These are phyloP conservation scores for Dacryopinax primogenitus DNA, from an alignment of 768 basidiomycete genomes.

Conservation along the genomic window DNA sequence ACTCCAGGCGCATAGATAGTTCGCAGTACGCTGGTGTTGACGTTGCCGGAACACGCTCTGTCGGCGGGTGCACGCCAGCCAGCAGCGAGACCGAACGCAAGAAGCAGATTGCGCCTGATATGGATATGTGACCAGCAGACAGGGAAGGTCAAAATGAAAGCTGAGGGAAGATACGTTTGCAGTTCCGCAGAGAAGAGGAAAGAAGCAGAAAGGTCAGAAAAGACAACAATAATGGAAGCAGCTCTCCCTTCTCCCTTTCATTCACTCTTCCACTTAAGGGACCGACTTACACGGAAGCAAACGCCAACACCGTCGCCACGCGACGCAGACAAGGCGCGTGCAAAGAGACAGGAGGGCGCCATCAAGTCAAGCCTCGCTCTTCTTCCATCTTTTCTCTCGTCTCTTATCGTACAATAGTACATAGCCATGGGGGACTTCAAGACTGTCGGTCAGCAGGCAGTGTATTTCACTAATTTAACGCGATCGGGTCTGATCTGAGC, in stretches of 20 bases:
- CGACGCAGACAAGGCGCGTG: neutral
- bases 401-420: neutral
- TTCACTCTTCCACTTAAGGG: neutral
- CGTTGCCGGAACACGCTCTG: neutral
- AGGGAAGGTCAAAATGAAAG: neutral
- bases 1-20: neutral
- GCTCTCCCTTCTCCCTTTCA: neutral
- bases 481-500: neutral
- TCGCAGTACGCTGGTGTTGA: neutral
- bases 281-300: neutral
- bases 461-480: neutral
- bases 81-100: neutral
- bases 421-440: slow-evolving; percentile 57
- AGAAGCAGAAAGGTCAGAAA: neutral
- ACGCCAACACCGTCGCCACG: neutral
- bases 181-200: slow-evolving; percentile 8
- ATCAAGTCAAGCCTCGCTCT: slow-evolving; percentile 14
- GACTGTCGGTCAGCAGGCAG: slow-evolving; percentile 53
- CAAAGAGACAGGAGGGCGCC: neutral
- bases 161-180: neutral
- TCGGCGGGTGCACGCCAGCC: neutral
- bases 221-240: neutral
- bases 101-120: neutral
- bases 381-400: slow-evolving; percentile 14
- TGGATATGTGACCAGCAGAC: neutral